These are phyloP conservation scores for Penicillium flavigenum DNA, from an alignment of 495 filamentous ascomycete genomes.

Conservation along the genomic window DNA sequence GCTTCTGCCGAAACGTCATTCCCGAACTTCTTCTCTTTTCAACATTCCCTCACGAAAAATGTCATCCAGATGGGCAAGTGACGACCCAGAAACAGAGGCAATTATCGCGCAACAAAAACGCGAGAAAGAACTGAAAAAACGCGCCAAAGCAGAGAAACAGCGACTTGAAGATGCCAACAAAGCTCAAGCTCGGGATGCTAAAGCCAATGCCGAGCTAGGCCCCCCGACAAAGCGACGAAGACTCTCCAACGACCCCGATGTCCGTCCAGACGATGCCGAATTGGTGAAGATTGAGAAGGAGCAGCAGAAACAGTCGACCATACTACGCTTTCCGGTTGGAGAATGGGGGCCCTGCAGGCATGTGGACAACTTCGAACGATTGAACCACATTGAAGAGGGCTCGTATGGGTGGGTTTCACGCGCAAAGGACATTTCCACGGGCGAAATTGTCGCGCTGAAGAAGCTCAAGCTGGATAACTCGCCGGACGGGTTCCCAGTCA, in stretches of 20 bases:
- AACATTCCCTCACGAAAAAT: constrained; percentile 42
- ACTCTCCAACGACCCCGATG: constrained; percentile 45
- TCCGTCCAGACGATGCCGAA: constrained; percentile 29
- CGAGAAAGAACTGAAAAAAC: constrained; percentile 89
- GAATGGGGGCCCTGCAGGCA: constrained; percentile 74
- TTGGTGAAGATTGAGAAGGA: constrained; percentile 28
- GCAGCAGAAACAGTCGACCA: constrained; percentile 34
- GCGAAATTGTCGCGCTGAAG: constrained; percentile 89
- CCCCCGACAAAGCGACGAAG: constrained; percentile 47
- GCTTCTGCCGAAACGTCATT: constrained; percentile 38
- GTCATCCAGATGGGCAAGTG: constrained; percentile 86
- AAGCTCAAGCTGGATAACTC: constrained; percentile 86
- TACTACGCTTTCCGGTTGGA: constrained; percentile 69
- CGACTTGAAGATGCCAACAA: constrained; percentile 60
- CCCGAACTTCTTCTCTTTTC: constrained; percentile 6
- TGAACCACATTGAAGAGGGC: constrained; percentile 97
- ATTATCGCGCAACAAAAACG: constrained; percentile 69
- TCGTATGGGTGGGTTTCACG: constrained; percentile 93
- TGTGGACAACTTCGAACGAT: constrained; percentile 83
- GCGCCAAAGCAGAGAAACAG: constrained; percentile 80
- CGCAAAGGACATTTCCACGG: constrained; percentile 74
- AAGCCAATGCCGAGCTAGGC: constrained; percentile 27
- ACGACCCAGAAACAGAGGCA: constrained; percentile 66
- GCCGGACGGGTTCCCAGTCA: constrained; percentile 87
- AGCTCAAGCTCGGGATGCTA: constrained; percentile 26